phyloP scores from a whole-genome alignment of 345 rosid species.

The Adansonia digitata region DNA sequence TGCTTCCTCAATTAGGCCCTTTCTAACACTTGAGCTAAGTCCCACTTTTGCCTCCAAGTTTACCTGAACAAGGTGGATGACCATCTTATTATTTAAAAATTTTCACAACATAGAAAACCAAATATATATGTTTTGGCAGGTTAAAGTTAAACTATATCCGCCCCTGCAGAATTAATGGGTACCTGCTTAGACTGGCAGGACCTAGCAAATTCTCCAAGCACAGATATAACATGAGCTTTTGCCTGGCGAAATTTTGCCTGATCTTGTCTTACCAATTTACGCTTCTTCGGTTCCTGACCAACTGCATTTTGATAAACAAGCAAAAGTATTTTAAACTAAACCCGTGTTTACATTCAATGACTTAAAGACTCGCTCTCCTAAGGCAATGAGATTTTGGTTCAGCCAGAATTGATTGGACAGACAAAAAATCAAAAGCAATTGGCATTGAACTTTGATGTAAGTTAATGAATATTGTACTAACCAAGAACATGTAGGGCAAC shows the following conservation, averaged over 20 bases:
- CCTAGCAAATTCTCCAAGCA: conserved; percentile 68
- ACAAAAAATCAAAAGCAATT: background rate
- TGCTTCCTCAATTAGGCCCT: conserved; percentile 65
- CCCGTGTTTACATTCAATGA: background rate
- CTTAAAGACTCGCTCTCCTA: too few species aligned
- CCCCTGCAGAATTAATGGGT: background rate
- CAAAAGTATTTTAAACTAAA: background rate
- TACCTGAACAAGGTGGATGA: conserved; percentile 35
- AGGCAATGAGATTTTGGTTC: background rate
- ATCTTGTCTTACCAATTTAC: conserved; percentile 27
- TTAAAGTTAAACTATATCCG: background rate
- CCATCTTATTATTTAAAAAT: background rate
- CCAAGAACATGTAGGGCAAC: conserved; percentile 78
- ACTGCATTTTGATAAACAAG: conserved; percentile 24
- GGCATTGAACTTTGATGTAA: background rate
- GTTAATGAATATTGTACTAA: conserved; percentile 21
- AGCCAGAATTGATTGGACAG: background rate
- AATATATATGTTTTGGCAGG: background rate
- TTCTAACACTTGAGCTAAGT: conserved; percentile 51
- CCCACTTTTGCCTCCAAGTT: conserved; percentile 86
- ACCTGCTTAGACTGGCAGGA: conserved; percentile 63
- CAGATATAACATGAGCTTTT: conserved; percentile 76
- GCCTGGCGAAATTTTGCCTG: conserved; percentile 56
- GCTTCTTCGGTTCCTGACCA: conserved; percentile 48
- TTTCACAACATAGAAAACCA: background rate